Evolutionary conservation across 2,329 filamentous ascomycete species (phyloP), one percentile per base, ranked within the genome.

Genomic region (Leptoxyphium fumago): DNA sequence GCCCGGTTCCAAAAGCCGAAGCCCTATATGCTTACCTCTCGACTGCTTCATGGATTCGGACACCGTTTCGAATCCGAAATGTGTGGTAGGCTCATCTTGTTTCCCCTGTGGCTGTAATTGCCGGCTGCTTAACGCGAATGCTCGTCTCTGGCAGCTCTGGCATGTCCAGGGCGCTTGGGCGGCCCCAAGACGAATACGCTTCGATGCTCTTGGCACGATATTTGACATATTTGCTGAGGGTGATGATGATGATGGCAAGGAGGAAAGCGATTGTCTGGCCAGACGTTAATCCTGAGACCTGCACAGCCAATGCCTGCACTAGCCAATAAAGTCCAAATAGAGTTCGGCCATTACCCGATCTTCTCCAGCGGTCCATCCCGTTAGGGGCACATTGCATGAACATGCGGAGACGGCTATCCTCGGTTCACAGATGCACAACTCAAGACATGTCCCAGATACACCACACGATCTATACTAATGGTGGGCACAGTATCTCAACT

Each of bases 11-110:
- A 11, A 10, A 32, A 2, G 10, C 13, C 18, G 41, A 55, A 29
- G 52, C 52, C 34, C 38, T 36, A 26, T 29, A 21, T 34, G 21
- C 50, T 42, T 65, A 79, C 78, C 78, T 66, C 70, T 70, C 18
- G 73, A 72, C 53, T 79, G 75, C 66, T 95, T 95, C 62, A 91
- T 72, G 9, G 77, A 71, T 61, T 93, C 84, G 13, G 82, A 77
- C 36, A 95, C 74, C 38, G 84, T 89, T 66, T 88, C 75, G 62
- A 86, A 95, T 42, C 88, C 88, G 63, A 95, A 95, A 67, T 94
- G 87, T 41, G 88, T 94, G 49, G 80, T 80, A 46, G 73, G 72
- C 53, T 75, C 69, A 52, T 70, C 52, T 43, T 64, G 57, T 50
- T 58, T 59, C 38, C 56, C 57, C 44, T 67, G 57, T 49, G 58